phyloP scores from a whole-genome alignment of 768 basidiomycete species.

The Chalciporus piperatus region DNA sequence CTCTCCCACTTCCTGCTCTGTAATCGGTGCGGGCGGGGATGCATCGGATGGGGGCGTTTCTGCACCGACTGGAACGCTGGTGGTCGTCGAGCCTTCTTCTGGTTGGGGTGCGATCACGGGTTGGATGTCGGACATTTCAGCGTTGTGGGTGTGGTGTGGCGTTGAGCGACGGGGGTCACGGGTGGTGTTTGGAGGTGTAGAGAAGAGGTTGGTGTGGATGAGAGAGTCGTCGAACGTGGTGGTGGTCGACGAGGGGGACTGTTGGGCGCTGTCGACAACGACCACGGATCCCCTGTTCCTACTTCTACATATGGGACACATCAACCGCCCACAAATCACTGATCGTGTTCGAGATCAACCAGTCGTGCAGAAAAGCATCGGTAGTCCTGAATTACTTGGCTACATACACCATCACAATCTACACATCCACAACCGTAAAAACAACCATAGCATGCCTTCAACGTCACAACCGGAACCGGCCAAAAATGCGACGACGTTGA shows the following conservation, averaged over 20 bases:
- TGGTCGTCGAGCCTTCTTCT: conserved; percentile 33
- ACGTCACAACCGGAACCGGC: conserved; percentile 10
- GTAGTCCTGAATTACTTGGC: neutral
- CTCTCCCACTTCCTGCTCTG: conserved; percentile 90
- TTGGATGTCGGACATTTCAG: conserved; percentile 31
- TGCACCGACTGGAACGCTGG: neutral
- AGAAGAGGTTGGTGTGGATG: neutral
- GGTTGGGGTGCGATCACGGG: conserved; percentile 39
- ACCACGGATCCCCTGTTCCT: neutral
- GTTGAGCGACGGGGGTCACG: too few species aligned
- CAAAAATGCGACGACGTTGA: conserved; percentile 10
- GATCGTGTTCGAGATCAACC: too few species aligned
- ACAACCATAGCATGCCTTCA: conserved; percentile 3
- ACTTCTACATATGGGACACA: neutral
- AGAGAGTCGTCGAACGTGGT: neutral
- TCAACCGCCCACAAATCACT: neutral
- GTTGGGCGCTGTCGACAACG: neutral
- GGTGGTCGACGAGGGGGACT: neutral
- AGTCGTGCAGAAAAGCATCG: neutral
- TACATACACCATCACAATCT: neutral
- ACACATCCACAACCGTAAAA: neutral
- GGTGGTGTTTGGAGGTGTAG: too few species aligned
- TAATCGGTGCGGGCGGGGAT: conserved; percentile 67
- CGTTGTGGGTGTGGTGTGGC: neutral
- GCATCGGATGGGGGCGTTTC: conserved; percentile 39